Conservation (phyloP, 2,329 filamentous ascomycete species). For the Bipolaris gigantea region DNA sequence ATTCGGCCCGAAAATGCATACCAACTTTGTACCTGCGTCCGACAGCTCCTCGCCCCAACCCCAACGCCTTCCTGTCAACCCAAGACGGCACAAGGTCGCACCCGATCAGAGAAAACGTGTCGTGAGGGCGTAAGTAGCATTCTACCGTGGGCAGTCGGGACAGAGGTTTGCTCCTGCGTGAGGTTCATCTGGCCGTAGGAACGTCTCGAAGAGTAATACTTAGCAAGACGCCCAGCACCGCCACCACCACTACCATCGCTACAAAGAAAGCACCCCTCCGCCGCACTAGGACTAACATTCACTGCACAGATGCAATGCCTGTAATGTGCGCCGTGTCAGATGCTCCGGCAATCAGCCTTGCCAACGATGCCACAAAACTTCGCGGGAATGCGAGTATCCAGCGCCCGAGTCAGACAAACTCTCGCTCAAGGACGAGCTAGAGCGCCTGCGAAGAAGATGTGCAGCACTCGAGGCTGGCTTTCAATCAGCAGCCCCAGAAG, state of each 20-base stretch:
- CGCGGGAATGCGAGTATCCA: slow-evolving; percentile 30
- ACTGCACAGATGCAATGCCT: slow-evolving; percentile 28
- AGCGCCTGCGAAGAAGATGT: slow-evolving; percentile 28
- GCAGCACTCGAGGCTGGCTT: slow-evolving; percentile 23
- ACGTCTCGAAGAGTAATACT: slow-evolving; percentile 2
- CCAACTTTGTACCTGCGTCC: slow-evolving; percentile 10
- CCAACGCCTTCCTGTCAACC: slow-evolving; percentile 28
- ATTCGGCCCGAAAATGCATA: slow-evolving; percentile 16
- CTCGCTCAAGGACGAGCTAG: slow-evolving; percentile 25
- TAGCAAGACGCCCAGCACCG: too few species aligned
- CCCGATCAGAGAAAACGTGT: slow-evolving; percentile 28
- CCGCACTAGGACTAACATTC: slow-evolving; percentile 7
- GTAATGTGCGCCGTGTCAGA: slow-evolving; percentile 30
- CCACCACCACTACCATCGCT: neutral
- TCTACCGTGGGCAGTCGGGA: neutral
- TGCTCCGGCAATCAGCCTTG: slow-evolving; percentile 35
- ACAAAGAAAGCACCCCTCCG: neutral
- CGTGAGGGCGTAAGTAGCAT: slow-evolving; percentile 25
- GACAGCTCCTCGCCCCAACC: slow-evolving; percentile 15
- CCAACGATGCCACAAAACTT: slow-evolving; percentile 21
- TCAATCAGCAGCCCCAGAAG: slow-evolving; percentile 17
- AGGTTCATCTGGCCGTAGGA: neutral
- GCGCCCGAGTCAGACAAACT: slow-evolving; percentile 23
- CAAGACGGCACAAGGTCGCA: slow-evolving; percentile 28
- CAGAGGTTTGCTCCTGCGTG: neutral